Evolutionary conservation across 495 filamentous ascomycete species (phyloP).

Genomic region (Penicillium herquei): DNA sequence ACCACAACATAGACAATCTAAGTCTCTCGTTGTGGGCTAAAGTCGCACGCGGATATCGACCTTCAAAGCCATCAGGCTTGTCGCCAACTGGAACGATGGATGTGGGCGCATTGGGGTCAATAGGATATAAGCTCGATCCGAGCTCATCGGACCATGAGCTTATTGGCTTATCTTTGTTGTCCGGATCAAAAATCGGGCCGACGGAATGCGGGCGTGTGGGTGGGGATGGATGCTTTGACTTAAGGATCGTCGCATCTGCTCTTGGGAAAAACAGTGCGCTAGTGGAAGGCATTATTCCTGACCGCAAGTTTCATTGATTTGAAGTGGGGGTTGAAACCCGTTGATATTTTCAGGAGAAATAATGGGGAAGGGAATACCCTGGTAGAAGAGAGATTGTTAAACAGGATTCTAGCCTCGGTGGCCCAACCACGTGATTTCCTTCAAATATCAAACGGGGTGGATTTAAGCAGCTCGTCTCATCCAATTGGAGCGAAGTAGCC

Average conservation of each 20-base stretch:
- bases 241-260: slow-evolving; percentile 12
- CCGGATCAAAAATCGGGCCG: slow-evolving; percentile 14
- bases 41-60: slow-evolving; percentile 10
- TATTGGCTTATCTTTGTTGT: slow-evolving; percentile 14
- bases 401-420: too few species aligned
- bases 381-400: too few species aligned
- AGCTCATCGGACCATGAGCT: slow-evolving; percentile 2
- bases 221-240: slow-evolving; percentile 5
- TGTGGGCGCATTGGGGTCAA: slow-evolving; percentile 1
- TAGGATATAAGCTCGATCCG: slow-evolving; percentile 7
- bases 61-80: slow-evolving; percentile 1
- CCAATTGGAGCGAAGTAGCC: too few species aligned
- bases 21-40: slow-evolving; percentile 17
- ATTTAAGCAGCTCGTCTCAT: too few species aligned
- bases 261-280: slow-evolving; percentile 8
- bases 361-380: too few species aligned
- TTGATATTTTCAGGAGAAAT: too few species aligned
- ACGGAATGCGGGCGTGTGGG: slow-evolving; percentile 6
- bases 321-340: too few species aligned
- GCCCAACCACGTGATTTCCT: too few species aligned
- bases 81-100: background rate
- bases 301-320: too few species aligned
- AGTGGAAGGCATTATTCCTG: too few species aligned
- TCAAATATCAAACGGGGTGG: too few species aligned
- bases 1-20: slow-evolving; percentile 17